Evolutionary conservation across 352 stramenopile genomes (phyloP).

Genomic region (Phytophthora colocasiae): DNA sequence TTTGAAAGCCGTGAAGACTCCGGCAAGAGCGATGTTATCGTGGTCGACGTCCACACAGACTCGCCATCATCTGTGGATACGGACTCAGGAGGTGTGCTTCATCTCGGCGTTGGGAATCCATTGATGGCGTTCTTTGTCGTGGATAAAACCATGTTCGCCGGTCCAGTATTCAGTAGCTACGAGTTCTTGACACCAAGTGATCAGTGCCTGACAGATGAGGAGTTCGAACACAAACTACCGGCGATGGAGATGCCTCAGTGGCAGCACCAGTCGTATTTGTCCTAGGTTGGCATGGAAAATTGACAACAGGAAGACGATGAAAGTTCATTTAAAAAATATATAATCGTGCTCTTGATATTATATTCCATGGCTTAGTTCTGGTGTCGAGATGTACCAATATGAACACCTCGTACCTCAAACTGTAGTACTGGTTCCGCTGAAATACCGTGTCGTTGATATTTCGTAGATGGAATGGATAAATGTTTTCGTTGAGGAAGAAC

Average conservation of each 20-base stretch:
- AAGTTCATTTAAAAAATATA: no score
- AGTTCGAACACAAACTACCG: no score
- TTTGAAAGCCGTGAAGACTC: conserved; percentile 3
- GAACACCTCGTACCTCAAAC: conserved; percentile 29
- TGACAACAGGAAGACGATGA: no score
- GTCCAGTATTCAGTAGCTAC: conserved; percentile 21
- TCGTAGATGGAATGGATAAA: conserved; percentile 22
- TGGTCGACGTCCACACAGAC: conserved; percentile 9
- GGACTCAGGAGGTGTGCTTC: conserved; percentile 10
- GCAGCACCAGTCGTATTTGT: background rate
- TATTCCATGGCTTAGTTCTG: no score
- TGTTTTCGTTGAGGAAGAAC: conserved; percentile 5
- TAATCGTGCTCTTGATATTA: no score
- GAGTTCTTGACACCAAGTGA: conserved; percentile 4
- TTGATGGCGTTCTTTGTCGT: conserved; percentile 17
- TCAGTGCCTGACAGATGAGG: no score
- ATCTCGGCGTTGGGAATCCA: conserved; percentile 11
- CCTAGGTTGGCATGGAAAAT: background rate
- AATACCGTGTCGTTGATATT: conserved; percentile 4
- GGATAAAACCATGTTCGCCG: conserved; percentile 16
- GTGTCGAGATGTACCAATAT: background rate
- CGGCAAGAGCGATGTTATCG: conserved; percentile 21
- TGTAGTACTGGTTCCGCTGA: background rate
- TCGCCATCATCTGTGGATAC: background rate
- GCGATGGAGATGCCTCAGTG: background rate